phyloP scores from a whole-genome alignment of 495 filamentous ascomycete genomes.

The Neurospora sp. region DNA sequence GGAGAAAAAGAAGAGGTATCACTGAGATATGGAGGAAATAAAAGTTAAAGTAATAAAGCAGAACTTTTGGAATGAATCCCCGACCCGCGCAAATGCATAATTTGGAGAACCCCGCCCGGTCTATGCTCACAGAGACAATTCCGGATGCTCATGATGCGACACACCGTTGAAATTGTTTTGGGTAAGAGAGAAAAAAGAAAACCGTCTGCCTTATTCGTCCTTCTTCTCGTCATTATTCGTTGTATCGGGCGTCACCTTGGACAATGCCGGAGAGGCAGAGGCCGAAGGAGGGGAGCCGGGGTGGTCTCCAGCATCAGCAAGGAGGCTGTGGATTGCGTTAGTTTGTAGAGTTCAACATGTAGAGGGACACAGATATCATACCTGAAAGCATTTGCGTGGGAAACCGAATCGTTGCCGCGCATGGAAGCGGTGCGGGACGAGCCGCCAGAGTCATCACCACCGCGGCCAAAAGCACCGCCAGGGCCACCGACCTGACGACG shows the following conservation, averaged over 20 bases:
- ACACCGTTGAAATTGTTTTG: constrained; percentile 10
- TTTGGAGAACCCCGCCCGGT: constrained; percentile 26
- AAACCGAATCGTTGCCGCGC: constrained; percentile 53
- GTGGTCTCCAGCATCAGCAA: constrained; percentile 43
- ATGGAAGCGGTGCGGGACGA: constrained; percentile 79
- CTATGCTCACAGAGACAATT: constrained; percentile 22
- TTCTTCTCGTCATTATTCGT: constrained; percentile 36
- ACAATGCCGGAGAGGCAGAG: constrained; percentile 47
- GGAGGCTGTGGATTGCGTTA: constrained; percentile 27
- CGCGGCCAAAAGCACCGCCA: constrained; percentile 55
- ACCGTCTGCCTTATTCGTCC: constrained; percentile 24
- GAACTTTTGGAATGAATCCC: constrained; percentile 26
- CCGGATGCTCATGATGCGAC: constrained; percentile 19
- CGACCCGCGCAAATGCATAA: constrained; percentile 28
- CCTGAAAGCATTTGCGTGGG: constrained; percentile 84
- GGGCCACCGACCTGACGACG: constrained; percentile 57
- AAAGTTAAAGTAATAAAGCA: background rate
- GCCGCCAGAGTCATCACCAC: constrained; percentile 59
- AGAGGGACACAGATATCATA: constrained; percentile 34
- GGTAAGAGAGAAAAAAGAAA: constrained; percentile 13
- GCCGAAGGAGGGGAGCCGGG: constrained; percentile 54
- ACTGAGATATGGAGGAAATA: background rate
- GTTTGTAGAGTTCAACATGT: constrained; percentile 12
- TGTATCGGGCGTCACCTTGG: constrained; percentile 51
- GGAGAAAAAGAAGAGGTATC: background rate